A percentile compares a stretch with the other conserved stretches of the same genome.
These are phyloP conservation scores for Eimeria praecox DNA, from an alignment of 169 alveolate species.

Conservation along the genomic window DNA sequence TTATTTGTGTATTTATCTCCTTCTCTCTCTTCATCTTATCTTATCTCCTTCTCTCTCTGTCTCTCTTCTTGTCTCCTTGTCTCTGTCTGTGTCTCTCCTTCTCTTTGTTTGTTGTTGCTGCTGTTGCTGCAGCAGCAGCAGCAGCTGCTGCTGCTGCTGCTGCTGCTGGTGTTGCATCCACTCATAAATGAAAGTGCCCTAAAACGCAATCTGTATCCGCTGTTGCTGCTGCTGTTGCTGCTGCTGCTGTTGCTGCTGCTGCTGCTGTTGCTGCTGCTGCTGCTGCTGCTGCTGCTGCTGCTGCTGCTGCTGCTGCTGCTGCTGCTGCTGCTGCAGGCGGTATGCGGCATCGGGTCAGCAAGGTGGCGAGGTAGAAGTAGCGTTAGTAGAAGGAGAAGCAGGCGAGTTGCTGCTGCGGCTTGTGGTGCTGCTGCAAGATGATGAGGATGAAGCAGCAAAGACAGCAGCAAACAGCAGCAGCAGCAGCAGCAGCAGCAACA, in stretches of 20 bases:
- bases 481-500: background rate
- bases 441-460: slow-evolving; percentile 37
- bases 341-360: no score
- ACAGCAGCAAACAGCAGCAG: background rate
- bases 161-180: background rate
- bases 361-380: no score
- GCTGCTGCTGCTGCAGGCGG: no score
- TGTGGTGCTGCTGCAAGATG: background rate
- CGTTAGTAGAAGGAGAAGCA: background rate
- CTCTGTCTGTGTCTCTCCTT: background rate
- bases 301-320: no score
- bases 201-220: background rate
- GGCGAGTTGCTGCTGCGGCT: background rate
- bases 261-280: no score
- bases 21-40: no score
- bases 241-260: no score
- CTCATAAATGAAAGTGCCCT: no score
- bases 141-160: background rate
- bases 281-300: no score
- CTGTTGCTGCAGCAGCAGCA: no score
- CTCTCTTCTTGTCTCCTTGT: no score
- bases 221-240: background rate
- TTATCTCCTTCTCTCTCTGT: background rate
- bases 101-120: background rate
- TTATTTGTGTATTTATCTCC: no score